Evolutionary conservation across 2,329 filamentous ascomycete species (phyloP).

Genomic region (Fusarium succisae): DNA sequence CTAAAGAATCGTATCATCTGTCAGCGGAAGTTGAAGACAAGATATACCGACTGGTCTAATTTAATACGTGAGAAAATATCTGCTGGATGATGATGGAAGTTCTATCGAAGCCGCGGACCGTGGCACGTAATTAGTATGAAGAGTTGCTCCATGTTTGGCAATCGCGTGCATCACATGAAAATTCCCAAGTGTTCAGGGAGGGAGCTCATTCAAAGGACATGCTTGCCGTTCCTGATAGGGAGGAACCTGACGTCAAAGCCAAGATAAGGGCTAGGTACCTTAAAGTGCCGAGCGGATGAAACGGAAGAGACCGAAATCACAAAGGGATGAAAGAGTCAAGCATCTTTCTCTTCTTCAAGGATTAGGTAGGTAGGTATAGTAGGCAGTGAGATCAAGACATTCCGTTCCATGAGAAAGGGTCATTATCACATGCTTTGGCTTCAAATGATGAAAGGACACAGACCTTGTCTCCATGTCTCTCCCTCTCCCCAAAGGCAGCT

Average conservation of each 20-base stretch:
- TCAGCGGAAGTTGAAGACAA: slow-evolving; percentile 1
- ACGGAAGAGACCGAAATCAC: slow-evolving; percentile 13
- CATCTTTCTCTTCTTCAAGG: background rate
- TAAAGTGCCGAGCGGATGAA: background rate
- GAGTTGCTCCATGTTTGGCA: slow-evolving; percentile 4
- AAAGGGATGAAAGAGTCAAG: background rate
- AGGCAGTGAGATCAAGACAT: background rate
- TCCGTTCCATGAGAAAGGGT: background rate
- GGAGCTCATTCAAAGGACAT: slow-evolving; percentile 23
- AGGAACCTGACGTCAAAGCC: slow-evolving; percentile 41
- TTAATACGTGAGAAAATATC: background rate
- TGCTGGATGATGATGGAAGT: background rate
- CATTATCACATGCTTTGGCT: slow-evolving; percentile 1
- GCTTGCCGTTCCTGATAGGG: slow-evolving; percentile 39
- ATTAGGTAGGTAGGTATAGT: background rate
- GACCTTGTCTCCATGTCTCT: background rate
- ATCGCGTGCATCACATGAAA: slow-evolving; percentile 27
- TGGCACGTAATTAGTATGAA: background rate
- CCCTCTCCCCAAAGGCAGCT: background rate
- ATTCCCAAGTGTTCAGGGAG: background rate
- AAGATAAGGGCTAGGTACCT: slow-evolving; percentile 12
- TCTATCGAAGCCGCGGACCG: background rate
- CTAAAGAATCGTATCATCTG: slow-evolving; percentile 10
- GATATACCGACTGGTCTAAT: background rate
- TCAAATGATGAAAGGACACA: background rate